These are phyloP conservation scores for Globisporangium perplexum DNA, from an alignment of 352 stramenopile genomes.

Conservation along the genomic window DNA sequence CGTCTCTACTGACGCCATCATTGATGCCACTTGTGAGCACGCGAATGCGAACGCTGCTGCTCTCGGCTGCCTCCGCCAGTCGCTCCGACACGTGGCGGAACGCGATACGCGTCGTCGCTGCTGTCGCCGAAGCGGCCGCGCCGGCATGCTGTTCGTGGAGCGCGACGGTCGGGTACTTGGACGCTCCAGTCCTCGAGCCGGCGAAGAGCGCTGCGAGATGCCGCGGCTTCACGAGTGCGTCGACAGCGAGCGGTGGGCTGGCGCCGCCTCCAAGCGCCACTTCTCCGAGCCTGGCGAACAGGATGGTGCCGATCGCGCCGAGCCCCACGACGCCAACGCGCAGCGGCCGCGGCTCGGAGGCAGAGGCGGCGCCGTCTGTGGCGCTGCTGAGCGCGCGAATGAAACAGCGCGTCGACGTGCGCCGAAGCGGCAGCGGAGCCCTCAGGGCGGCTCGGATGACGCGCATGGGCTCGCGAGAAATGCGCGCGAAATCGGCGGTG, in stretches of 20 bases:
- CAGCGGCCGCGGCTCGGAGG: conserved; percentile 17
- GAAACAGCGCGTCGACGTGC: too few relatives aligned
- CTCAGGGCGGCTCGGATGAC: not conserved
- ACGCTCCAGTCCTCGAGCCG: not conserved
- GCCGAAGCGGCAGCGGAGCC: not conserved
- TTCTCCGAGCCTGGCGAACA: conserved; percentile 47
- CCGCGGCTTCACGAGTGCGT: conserved; percentile 44
- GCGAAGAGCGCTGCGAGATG: conserved; percentile 26
- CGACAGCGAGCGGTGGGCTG: conserved; percentile 16
- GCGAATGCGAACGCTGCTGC: conserved; percentile 26
- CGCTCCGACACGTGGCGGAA: not conserved
- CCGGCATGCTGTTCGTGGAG: conserved; percentile 4
- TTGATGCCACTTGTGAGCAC: conserved; percentile 15
- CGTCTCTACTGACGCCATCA: not conserved
- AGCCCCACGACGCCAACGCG: conserved; percentile 59
- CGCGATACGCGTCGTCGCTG: not conserved
- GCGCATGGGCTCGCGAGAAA: not conserved
- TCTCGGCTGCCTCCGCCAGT: conserved; percentile 4
- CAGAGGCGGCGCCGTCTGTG: too few relatives aligned
- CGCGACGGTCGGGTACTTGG: conserved; percentile 5
- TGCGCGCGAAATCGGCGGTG: not conserved
- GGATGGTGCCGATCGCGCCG: conserved; percentile 66
- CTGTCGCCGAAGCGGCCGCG: not conserved
- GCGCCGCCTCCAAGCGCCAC: conserved; percentile 18
- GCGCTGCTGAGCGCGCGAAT: not conserved